phyloP scores from a whole-genome alignment of 2,329 filamentous ascomycete species.

The Neofusicoccum sp. region DNA sequence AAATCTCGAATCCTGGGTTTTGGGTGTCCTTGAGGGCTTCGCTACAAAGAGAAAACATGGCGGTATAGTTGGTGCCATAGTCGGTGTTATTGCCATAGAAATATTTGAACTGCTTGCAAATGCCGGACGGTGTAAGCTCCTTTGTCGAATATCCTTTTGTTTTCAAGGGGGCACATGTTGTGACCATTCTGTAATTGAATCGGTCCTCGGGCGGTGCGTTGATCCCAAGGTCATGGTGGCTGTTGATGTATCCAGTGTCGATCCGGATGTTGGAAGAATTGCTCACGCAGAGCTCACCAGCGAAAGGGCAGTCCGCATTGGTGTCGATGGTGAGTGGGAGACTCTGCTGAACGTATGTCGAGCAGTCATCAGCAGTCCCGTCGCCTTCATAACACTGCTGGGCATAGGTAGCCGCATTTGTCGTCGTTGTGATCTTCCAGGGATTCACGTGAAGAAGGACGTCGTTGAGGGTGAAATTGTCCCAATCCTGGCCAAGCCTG shows the following conservation, averaged over 20 bases:
- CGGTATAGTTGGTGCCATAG: too few relatives aligned
- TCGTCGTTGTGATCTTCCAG: too few relatives aligned
- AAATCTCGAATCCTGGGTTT: too few relatives aligned
- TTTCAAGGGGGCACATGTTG: conserved; percentile 20
- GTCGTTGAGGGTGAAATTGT: not conserved
- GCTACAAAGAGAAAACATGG: too few relatives aligned
- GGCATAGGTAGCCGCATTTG: not conserved
- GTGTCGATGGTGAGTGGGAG: conserved; percentile 11
- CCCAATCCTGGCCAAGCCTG: not conserved
- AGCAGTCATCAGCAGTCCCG: not conserved
- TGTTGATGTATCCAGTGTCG: conserved; percentile 25
- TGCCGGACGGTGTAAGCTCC: not conserved
- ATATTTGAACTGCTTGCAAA: too few relatives aligned
- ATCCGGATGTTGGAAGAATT: conserved; percentile 20
- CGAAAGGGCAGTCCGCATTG: conserved; percentile 21
- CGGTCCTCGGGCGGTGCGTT: conserved; percentile 22
- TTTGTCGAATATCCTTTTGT: too few relatives aligned
- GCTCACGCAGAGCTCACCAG: conserved; percentile 15
- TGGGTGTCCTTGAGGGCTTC: too few relatives aligned
- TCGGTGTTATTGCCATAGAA: too few relatives aligned
- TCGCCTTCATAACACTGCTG: not conserved
- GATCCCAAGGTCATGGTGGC: conserved; percentile 24
- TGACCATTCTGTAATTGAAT: conserved; percentile 10
- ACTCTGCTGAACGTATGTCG: not conserved
- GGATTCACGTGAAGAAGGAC: not conserved